phyloP scores from a whole-genome alignment of 2,329 filamentous ascomycete genomes.

The Xylaria polymorpha region DNA sequence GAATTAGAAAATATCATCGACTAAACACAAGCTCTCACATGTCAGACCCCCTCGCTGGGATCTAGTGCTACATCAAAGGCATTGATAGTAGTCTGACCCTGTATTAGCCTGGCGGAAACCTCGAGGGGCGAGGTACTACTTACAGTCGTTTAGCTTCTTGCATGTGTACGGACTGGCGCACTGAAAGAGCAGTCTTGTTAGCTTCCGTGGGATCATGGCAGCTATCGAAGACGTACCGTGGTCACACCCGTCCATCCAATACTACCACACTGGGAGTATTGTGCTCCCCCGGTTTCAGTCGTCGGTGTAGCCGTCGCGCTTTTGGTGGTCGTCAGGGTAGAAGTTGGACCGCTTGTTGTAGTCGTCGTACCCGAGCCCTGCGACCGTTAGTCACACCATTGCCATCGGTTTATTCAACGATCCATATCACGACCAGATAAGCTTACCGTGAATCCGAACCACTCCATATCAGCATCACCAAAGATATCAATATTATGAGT shows the following conservation, averaged over 20 bases:
- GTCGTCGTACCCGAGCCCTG: conserved; percentile 32
- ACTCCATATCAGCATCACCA: conserved; percentile 43
- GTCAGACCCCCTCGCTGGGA: neutral
- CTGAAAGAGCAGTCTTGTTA: conserved; percentile 26
- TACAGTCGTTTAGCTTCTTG: conserved; percentile 31
- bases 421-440: no score
- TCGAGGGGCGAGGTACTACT: conserved; percentile 14
- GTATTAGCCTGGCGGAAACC: neutral
- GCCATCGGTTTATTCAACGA: neutral
- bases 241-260: conserved; percentile 34
- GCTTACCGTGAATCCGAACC: conserved; percentile 41
- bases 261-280: conserved; percentile 32
- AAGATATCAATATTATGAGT: conserved; percentile 40
- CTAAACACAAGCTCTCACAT: neutral
- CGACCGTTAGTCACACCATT: neutral
- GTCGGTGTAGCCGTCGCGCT: conserved; percentile 30
- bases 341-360: conserved; percentile 19
- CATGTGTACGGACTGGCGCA: conserved; percentile 36
- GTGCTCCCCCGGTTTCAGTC: conserved; percentile 8
- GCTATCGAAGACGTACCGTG: conserved; percentile 15
- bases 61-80: conserved; percentile 19
- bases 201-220: neutral
- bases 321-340: conserved; percentile 18
- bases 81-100: conserved; percentile 32
- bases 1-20: neutral